Base-by-base conservation (phyloP, 306 rosid species). In the Morella rubra region DNA sequence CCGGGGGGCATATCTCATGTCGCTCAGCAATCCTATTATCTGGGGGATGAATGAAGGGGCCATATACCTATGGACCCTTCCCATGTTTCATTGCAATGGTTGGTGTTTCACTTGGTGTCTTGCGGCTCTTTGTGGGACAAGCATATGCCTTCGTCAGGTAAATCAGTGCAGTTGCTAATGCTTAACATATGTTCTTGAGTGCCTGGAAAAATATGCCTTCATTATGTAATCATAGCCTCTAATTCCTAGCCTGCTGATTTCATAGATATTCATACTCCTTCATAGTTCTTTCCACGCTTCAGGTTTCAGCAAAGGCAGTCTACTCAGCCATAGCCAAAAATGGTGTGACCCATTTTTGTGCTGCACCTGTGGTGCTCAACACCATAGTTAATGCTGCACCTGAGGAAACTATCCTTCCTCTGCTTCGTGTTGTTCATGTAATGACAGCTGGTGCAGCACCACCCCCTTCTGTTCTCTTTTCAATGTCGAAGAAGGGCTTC, bases 31-130 rank as follows among this genome's bases (percentile, higher is more conserved):
- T 52, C 92, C 87, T 71, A 71, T 92, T 78, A 70, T 88, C 68
- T 95, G 98, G 98, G 97, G 88, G 74, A 90, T 95, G 97, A 87
- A 78, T 78, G 98, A 92, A 52, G 97, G 97, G 64, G 93, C 96
- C 56, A 80, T 92, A 56, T 95, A 95, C 78, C 85, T 95, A 41
- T 95, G 98, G 98, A 90, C 98, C 45, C 81, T 94, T 10, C 98
- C 98, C 46, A 91, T 94, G 98, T 94, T 94, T 80, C 98, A 94
- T 80, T 94, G 98, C 84, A 94, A 94, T 81, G 98, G 98, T 77
- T 94, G 98, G 98, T 89, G 95, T 72, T 94, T 87, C 84, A 60
- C 95, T 65, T 91, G 98, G 98, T 77, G 91, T 27, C 91, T 94
- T 72, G 93, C 98, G 32, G 98, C 97, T 77, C 24, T 95, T 27